A percentile compares a stretch with the other conserved stretches of the same genome.
Evolutionary conservation across 2,329 filamentous ascomycete genomes (phyloP).

Genomic region (Podosphaera aphanis): DNA sequence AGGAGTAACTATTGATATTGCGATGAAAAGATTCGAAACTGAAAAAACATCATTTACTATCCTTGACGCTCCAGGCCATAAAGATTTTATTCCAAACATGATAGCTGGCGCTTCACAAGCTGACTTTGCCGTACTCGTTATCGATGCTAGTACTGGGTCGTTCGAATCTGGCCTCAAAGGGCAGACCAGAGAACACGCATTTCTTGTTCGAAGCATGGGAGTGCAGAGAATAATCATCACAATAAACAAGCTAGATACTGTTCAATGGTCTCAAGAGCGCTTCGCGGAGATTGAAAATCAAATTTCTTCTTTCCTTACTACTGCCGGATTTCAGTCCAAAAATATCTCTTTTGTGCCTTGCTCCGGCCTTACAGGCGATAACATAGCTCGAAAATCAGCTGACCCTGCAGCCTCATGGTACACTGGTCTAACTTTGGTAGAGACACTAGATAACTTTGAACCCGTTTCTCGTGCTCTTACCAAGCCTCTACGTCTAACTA

Average conservation of each 20-base stretch:
- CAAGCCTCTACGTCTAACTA: constrained; percentile 64
- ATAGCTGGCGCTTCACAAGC: constrained; percentile 90
- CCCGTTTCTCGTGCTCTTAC: constrained; percentile 46
- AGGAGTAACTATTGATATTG: constrained; percentile 91
- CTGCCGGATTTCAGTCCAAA: constrained; percentile 59
- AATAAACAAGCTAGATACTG: constrained; percentile 84
- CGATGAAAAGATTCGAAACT: constrained; percentile 84
- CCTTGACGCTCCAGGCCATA: constrained; percentile 79
- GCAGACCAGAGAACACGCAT: constrained; percentile 80
- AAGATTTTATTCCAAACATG: constrained; percentile 97
- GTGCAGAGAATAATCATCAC: constrained; percentile 73
- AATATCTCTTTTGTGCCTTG: constrained; percentile 75
- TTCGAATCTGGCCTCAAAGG: constrained; percentile 87
- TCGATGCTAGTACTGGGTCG: constrained; percentile 72
- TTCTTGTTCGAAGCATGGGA: constrained; percentile 75
- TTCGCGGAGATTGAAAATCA: constrained; percentile 74
- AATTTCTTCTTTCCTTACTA: constrained; percentile 57
- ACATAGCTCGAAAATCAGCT: constrained; percentile 41
- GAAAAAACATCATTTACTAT: constrained; percentile 75
- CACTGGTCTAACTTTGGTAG: constrained; percentile 50
- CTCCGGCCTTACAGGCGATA: constrained; percentile 72
- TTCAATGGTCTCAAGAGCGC: constrained; percentile 57
- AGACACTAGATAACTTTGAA: constrained; percentile 67
- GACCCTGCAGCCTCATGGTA: constrained; percentile 52
- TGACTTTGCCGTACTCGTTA: constrained; percentile 83